Evolutionary conservation across 306 rosid species (phyloP).

Genomic region (Rubus idaeus): DNA sequence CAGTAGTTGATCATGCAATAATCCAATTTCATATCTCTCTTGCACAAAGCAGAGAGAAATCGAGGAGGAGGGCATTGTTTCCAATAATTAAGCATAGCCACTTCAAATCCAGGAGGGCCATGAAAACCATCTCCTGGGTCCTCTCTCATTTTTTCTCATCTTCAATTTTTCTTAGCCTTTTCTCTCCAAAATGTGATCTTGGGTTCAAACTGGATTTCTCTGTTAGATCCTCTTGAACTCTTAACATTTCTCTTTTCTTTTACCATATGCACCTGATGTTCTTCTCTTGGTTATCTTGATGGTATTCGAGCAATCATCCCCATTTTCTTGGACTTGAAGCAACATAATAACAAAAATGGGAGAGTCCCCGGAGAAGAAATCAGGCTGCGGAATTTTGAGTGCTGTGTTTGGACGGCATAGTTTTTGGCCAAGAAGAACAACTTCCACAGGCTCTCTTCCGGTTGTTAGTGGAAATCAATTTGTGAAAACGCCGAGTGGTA

Average conservation of each 20-base stretch:
- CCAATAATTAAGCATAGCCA: neutral
- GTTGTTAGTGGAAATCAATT: neutral
- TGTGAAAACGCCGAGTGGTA: conserved; percentile 34
- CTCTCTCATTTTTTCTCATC: neutral
- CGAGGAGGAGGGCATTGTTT: neutral
- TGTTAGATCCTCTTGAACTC: conserved; percentile 1
- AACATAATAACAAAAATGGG: conserved; percentile 43
- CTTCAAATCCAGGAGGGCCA: conserved; percentile 46
- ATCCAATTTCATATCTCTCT: conserved; percentile 15
- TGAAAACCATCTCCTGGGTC: conserved; percentile 41
- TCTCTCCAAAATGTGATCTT: conserved; percentile 3
- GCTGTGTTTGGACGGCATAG: conserved; percentile 57
- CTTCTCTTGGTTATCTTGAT: neutral
- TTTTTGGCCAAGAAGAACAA: conserved; percentile 37
- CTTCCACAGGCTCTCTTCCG: conserved; percentile 36
- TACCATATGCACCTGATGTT: neutral
- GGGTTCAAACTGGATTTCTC: conserved; percentile 8
- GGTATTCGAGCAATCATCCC: neutral
- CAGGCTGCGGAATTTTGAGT: conserved; percentile 64
- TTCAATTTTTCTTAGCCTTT: neutral
- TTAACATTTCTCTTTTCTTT: neutral
- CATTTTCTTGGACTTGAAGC: neutral
- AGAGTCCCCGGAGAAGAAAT: conserved; percentile 54
- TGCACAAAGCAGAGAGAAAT: conserved; percentile 16
- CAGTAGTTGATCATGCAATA: neutral